Conservation (phyloP, 2,329 filamentous ascomycete species). For the Alternaria triticina region DNA sequence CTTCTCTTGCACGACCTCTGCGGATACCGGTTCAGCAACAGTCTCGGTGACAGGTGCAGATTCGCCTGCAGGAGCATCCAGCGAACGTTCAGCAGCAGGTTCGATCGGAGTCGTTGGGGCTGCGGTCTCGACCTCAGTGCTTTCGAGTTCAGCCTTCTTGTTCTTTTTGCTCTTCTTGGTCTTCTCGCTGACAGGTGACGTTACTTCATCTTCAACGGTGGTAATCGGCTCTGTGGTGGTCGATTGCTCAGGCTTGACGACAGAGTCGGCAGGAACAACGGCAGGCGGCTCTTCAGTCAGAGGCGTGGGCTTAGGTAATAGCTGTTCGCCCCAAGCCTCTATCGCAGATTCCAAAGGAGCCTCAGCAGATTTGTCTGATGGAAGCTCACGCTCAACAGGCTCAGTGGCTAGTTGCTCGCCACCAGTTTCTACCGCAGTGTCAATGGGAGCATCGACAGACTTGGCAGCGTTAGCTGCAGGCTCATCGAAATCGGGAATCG, state of each 20-base stretch:
- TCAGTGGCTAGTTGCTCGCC: no score
- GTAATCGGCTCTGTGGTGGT: neutral
- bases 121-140: slow-evolving; percentile 14
- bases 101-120: slow-evolving; percentile 9
- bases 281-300: neutral
- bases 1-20: neutral
- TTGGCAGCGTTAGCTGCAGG: neutral
- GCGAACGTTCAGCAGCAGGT: slow-evolving; percentile 6
- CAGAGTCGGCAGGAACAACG: neutral
- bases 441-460: neutral
- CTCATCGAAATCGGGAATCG: slow-evolving; percentile 8
- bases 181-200: slow-evolving; percentile 23
- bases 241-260: neutral
- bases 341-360: slow-evolving; percentile 2
- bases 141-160: slow-evolving; percentile 35
- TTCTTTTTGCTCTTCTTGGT: slow-evolving; percentile 40
- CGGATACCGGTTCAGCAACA: neutral
- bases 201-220: slow-evolving; percentile 3
- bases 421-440: no score
- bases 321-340: slow-evolving; percentile 10
- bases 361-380: neutral
- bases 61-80: neutral
- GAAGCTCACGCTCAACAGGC: neutral
- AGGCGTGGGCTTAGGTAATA: neutral
- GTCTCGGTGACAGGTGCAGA: neutral